phyloP scores from a whole-genome alignment of 306 rosid species.

The Quillaja saponaria region DNA sequence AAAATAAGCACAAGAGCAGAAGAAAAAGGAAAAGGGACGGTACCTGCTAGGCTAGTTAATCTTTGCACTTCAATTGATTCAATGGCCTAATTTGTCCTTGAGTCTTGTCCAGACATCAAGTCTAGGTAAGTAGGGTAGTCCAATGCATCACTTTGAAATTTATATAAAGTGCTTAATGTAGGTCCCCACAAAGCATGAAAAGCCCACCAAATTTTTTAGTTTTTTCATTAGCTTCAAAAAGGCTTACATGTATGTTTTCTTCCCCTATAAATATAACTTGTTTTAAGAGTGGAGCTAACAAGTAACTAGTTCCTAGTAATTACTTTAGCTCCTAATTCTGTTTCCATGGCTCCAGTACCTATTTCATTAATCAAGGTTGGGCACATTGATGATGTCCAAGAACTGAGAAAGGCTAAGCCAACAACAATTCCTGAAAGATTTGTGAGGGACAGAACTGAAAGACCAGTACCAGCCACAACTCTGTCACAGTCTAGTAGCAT shows the following conservation, averaged over 20 bases:
- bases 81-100: background rate
- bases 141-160: slow-evolving; percentile 1
- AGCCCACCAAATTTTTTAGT: no score
- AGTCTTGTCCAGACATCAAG: background rate
- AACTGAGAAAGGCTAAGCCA: slow-evolving; percentile 68
- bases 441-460: slow-evolving; percentile 69
- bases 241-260: slow-evolving; percentile 24
- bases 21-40: background rate
- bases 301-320: slow-evolving; percentile 12
- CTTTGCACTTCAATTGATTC: slow-evolving; percentile 5
- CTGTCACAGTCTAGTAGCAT: slow-evolving; percentile 41
- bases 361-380: slow-evolving; percentile 60
- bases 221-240: slow-evolving; percentile 20
- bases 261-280: slow-evolving; percentile 58
- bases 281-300: slow-evolving; percentile 25
- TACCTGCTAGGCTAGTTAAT: background rate
- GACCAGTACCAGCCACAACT: slow-evolving; percentile 52
- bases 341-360: slow-evolving; percentile 72
- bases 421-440: slow-evolving; percentile 77
- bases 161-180: slow-evolving; percentile 25
- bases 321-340: slow-evolving; percentile 9
- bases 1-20: background rate
- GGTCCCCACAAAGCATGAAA: slow-evolving; percentile 20
- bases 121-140: no score
- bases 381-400: slow-evolving; percentile 94